Base-by-base conservation (phyloP, 768 basidiomycete species). In the Pleurotus sapidus region DNA sequence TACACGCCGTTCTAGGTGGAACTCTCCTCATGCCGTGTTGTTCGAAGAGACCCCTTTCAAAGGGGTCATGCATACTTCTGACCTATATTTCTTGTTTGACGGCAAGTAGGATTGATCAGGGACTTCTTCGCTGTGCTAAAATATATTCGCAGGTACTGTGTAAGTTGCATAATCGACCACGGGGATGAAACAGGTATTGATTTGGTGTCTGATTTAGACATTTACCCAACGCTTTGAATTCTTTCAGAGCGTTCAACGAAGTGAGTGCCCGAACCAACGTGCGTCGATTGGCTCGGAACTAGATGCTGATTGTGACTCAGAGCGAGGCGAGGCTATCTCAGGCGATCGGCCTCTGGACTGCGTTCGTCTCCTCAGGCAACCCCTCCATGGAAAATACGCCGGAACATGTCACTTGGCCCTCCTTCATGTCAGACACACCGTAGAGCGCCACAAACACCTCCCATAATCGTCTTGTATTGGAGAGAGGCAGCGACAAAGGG, bases 331-430 rank as follows among this genome's bases (percentile, higher is more conserved):
- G 60, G 4, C 64, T 79, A 1, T 70, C 76, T 9, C 58, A 64
- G 42, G 74, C 74, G 8, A 76, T 79, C 27, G 68, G 67, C 4
- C 76, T 72, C 58, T 79, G 77, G 77, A 76, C 76, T n/a, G 75
- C 75, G 1, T 77, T 78, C 59, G 68, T 64, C 3, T 63, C 68
- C 5, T 65, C 57, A 25, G 71, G 72, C 27, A 49, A 69, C 54
- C 72, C 72, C 3, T 68, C 67, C 17, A 46, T 60, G 1, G 51
- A 47, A 11, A 67, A 65, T 46, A 48, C 64, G 38, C n/a, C 62
- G 3, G 55, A 55, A 3, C 70, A 69, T 5, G 66, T 70, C 4
- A 24, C 49, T 11, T 74, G 72, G 72, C 54, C 59, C 9, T 40
- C 50, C 1, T 73, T 71, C 57, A 49, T 30, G 30, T 30, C 30